Percentiles rank a stretch among this genome's conserved stretches.
Evolutionary conservation across 2,329 filamentous ascomycete genomes (phyloP).

Genomic region (Dendrostoma leiphaemia): DNA sequence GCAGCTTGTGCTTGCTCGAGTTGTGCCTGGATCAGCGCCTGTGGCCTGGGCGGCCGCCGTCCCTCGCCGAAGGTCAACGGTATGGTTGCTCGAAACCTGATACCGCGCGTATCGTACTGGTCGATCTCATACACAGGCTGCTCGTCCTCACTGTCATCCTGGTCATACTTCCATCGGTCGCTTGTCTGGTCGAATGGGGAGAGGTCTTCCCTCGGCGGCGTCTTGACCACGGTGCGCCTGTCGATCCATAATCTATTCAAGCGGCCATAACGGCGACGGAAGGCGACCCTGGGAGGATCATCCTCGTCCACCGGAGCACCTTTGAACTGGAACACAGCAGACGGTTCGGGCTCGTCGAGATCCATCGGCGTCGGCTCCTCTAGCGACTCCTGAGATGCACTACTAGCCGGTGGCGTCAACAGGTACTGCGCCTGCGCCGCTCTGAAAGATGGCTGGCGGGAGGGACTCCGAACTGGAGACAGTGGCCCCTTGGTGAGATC

Average conservation of each 20-base stretch:
- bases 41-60: constrained; percentile 36
- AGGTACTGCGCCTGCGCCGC: constrained; percentile 70
- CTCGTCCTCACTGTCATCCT: constrained; percentile 80
- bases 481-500: constrained; percentile 85
- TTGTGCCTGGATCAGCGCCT: constrained; percentile 26
- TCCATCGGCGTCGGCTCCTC: constrained; percentile 45
- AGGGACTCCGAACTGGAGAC: constrained; percentile 69
- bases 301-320: constrained; percentile 39
- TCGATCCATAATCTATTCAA: constrained; percentile 87
- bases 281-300: constrained; percentile 56
- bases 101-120: constrained; percentile 59
- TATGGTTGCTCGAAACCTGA: constrained; percentile 61
- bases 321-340: constrained; percentile 45
- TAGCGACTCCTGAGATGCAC: constrained; percentile 47
- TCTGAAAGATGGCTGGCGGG: constrained; percentile 63
- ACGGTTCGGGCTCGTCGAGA: constrained; percentile 42
- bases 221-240: constrained; percentile 64
- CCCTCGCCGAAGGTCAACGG: constrained; percentile 37
- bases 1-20: constrained; percentile 10
- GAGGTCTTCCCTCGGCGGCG: constrained; percentile 41
- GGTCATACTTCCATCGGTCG: constrained; percentile 84
- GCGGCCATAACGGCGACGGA: constrained; percentile 80
- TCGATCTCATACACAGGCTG: constrained; percentile 73
- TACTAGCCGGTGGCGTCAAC: constrained; percentile 60
- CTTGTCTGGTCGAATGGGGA: constrained; percentile 35